Conservation (phyloP, 192 early-diverging fungal genomes). For the Glomus cerebriforme region DNA sequence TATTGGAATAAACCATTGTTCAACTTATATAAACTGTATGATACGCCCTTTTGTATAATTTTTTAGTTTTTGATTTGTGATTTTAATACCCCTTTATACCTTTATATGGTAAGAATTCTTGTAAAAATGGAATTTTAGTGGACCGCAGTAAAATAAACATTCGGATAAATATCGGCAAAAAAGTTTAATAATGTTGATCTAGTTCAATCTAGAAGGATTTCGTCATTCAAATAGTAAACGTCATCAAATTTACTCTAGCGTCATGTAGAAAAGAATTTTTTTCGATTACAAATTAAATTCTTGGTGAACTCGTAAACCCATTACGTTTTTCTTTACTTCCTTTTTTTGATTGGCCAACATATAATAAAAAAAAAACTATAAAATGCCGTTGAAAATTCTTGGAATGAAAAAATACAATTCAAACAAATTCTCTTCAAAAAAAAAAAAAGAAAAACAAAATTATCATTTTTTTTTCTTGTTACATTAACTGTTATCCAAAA, state of each 20-base stretch:
- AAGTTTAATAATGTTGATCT: not conserved
- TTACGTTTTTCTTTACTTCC: too few relatives aligned
- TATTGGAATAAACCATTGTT: too few relatives aligned
- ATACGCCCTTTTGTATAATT: too few relatives aligned
- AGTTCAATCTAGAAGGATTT: not conserved
- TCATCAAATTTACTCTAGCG: not conserved
- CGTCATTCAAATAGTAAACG: not conserved
- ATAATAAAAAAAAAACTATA: not conserved
- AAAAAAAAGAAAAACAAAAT: not conserved
- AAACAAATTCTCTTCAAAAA: not conserved
- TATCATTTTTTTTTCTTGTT: not conserved
- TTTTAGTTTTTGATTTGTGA: too few relatives aligned
- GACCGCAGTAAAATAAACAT: not conserved
- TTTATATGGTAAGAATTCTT: too few relatives aligned
- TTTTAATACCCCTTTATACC: too few relatives aligned
- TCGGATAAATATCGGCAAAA: not conserved
- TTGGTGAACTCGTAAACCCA: too few relatives aligned
- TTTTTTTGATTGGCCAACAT: not conserved
- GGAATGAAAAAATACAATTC: not conserved
- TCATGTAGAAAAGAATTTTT: not conserved
- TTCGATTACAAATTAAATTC: too few relatives aligned
- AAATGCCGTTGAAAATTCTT: not conserved
- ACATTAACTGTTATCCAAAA: too few relatives aligned
- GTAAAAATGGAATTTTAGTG: too few relatives aligned
- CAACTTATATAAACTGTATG: too few relatives aligned